Base-by-base conservation (phyloP, 257 asterid species). In the Gardenia jasminoides region DNA sequence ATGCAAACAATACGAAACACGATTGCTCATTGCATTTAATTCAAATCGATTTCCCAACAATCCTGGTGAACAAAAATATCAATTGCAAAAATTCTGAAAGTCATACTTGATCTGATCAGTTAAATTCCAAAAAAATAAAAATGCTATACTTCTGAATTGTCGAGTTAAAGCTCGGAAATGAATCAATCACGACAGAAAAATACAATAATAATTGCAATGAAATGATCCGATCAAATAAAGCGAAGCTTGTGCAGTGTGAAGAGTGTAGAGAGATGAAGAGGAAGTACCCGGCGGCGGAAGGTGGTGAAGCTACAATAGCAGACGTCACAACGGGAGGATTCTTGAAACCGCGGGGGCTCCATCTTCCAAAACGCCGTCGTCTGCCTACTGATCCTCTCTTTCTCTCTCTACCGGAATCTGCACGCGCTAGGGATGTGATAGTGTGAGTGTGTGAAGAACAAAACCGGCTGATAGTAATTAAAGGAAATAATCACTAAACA, bases 271-370 rank as follows among this genome's bases (percentile, higher is more conserved):
- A 73, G 76, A 12, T 56, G 6, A 36, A 36, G 41, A 70, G 64
- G 17, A 13, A 76, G 81, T 86, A 94, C 99, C 88, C 99, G 97
- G 50, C 99, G 97, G 83, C 97, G 92, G 83, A 95, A 95, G 80
- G 99, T 85, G 88, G 91, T 90, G 91, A 94, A 94, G 86, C 97
- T 93, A 88, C 99, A 92, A 80, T 90, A 91, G 87, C 99, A 93
- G 86, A 93, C 97, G 84, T 95, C 97, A 76, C 99, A 93, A 50
- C 98, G 98, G 58, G 93, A 77, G 68, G 97, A 86, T 79, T 93
- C 99, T 81, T 93, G 97, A 78, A 94, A 93, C 26, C 87, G 89
- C 75, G 98, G 97, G 31, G 94, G 97, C 80, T 93, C 98, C 89
- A 83, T 83, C 39, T 43, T 59, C 30, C 41, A 11, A 50, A 48